Conservation (phyloP, 129 eudicot genomes). For the Lactuca sativa region DNA sequence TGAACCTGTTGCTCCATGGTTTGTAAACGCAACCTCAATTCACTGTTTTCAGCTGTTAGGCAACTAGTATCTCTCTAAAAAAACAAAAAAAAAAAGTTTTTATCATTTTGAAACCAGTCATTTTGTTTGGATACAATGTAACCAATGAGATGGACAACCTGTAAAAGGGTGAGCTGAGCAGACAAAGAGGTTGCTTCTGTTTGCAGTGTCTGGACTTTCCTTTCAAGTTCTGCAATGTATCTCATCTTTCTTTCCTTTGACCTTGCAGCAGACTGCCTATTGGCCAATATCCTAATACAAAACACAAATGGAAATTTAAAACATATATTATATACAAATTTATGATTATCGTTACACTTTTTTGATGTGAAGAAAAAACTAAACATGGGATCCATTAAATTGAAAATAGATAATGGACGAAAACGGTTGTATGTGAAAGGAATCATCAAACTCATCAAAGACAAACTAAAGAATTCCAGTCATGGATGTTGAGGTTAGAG, state of each 20-base stretch:
- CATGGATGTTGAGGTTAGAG: no score
- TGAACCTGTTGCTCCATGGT: constrained; percentile 88
- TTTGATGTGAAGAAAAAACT: neutral
- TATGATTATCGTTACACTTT: neutral
- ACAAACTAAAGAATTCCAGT: no score
- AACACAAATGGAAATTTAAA: no score
- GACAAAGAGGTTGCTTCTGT: constrained; percentile 88
- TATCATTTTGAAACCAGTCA: neutral
- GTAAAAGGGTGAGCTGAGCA: constrained; percentile 78
- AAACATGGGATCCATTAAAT: constrained; percentile 2
- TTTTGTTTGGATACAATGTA: constrained; percentile 5
- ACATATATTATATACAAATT: no score
- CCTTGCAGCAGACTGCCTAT: constrained; percentile 91
- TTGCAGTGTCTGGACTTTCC: constrained; percentile 75
- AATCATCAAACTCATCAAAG: no score
- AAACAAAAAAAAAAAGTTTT: neutral
- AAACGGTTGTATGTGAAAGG: neutral
- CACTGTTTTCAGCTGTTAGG: constrained; percentile 80
- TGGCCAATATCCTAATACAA: constrained; percentile 69
- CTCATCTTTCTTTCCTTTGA: constrained; percentile 96
- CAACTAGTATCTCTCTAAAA: constrained; percentile 66
- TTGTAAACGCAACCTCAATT: constrained; percentile 81
- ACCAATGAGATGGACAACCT: constrained; percentile 41
- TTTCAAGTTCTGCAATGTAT: constrained; percentile 86
- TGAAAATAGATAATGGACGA: neutral